phyloP scores from a whole-genome alignment of 495 filamentous ascomycete genomes.

The Lasiosphaeria miniovina region DNA sequence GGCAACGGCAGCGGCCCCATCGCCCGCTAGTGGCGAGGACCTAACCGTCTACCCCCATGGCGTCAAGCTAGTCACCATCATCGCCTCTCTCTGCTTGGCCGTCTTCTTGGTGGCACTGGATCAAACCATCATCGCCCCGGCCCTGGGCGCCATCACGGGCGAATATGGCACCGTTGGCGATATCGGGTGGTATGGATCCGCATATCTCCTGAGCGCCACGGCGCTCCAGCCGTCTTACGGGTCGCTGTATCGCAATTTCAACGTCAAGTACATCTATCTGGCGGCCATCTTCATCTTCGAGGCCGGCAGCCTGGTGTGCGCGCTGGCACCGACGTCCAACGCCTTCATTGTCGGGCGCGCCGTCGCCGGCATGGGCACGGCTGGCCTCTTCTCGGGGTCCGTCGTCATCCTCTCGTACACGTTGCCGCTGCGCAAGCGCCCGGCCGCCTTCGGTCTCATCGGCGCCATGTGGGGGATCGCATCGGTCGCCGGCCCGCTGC shows the following conservation, averaged over 20 bases:
- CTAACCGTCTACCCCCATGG: conserved; percentile 43
- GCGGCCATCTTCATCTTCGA: conserved; percentile 47
- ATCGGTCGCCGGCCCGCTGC: conserved; percentile 36
- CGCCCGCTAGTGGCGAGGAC: not conserved
- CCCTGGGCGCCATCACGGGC: conserved; percentile 49
- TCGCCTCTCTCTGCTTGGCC: conserved; percentile 47
- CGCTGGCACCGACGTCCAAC: conserved; percentile 46
- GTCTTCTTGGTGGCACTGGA: conserved; percentile 64
- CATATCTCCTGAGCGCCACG: conserved; percentile 54
- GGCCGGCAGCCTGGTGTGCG: conserved; percentile 50
- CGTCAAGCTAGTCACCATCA: conserved; percentile 43
- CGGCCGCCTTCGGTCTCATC: conserved; percentile 72
- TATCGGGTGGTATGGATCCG: conserved; percentile 54
- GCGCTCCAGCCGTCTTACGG: conserved; percentile 54
- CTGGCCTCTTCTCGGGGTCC: conserved; percentile 50
- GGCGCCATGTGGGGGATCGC: conserved; percentile 84
- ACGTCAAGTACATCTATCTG: conserved; percentile 50
- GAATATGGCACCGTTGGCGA: conserved; percentile 44
- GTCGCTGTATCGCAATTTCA: conserved; percentile 53
- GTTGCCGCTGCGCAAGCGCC: conserved; percentile 66
- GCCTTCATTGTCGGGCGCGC: conserved; percentile 55
- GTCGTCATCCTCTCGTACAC: conserved; percentile 65
- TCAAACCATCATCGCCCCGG: conserved; percentile 60
- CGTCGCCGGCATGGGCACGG: conserved; percentile 50
- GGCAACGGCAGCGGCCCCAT: conserved; percentile 6